phyloP scores from a whole-genome alignment of 768 basidiomycete species.

The Lactarius psammicola region DNA sequence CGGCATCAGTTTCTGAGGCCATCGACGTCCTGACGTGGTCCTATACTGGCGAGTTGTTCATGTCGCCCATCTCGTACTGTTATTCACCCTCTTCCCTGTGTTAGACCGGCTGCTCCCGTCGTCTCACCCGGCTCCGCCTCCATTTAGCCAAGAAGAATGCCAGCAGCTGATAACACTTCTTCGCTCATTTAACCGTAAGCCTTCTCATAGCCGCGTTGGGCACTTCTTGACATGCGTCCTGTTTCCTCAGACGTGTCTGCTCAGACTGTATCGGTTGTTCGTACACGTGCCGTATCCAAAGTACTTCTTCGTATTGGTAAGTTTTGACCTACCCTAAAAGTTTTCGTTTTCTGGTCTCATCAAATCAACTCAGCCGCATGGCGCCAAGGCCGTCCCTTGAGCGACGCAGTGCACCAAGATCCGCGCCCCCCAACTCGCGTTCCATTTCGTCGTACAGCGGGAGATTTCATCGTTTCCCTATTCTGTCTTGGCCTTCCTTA shows the following conservation, averaged over 20 bases:
- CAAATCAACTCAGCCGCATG: constrained; percentile 22
- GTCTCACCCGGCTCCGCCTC: constrained; percentile 53
- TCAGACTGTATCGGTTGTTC: constrained; percentile 17
- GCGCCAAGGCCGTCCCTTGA: constrained; percentile 23
- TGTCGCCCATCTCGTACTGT: background rate
- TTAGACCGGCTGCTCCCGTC: constrained; percentile 69
- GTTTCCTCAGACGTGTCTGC: constrained; percentile 8
- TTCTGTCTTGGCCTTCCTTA: constrained; percentile 80
- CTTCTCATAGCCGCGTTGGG: constrained; percentile 1
- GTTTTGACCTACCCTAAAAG: background rate
- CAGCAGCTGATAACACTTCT: constrained; percentile 68
- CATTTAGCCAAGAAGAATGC: constrained; percentile 76
- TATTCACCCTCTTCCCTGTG: constrained; percentile 1
- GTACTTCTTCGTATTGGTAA: constrained; percentile 27
- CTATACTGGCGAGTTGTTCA: constrained; percentile 55
- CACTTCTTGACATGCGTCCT: background rate
- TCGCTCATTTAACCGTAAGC: constrained; percentile 39
- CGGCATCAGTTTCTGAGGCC: constrained; percentile 61
- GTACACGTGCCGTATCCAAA: constrained; percentile 28
- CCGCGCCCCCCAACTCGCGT: constrained; percentile 29
- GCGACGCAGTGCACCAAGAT: constrained; percentile 26
- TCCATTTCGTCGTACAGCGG: constrained; percentile 47
- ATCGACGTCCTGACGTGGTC: constrained; percentile 78
- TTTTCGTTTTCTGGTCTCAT: constrained; percentile 2
- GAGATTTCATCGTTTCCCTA: constrained; percentile 59